phyloP scores from a whole-genome alignment of 2,329 filamentous ascomycete genomes.

The Blastomyces emzantsi region DNA sequence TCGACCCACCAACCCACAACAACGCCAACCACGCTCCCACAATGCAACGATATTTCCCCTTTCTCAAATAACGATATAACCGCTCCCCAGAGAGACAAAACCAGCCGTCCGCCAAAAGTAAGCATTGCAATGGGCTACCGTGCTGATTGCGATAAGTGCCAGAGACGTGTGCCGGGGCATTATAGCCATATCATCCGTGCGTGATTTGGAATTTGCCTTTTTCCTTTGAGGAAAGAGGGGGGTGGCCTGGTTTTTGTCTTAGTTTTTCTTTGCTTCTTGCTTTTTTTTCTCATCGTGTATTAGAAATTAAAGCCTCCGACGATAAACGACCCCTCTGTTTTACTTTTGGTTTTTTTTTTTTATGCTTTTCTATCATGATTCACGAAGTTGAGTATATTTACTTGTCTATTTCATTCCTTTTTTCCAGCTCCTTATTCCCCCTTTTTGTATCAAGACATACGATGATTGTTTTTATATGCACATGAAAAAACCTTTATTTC shows the following conservation, averaged over 20 bases:
- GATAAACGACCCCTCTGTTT: neutral
- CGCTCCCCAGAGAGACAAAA: neutral
- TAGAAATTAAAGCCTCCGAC: neutral
- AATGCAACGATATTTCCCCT: neutral
- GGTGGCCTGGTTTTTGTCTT: neutral
- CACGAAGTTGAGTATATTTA: neutral
- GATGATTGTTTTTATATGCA: neutral
- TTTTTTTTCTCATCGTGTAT: neutral
- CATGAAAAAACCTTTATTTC: neutral
- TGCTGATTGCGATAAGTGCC: conserved; percentile 69
- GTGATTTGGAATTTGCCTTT: conserved; percentile 15
- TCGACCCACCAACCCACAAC: neutral
- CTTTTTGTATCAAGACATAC: neutral
- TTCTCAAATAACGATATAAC: neutral
- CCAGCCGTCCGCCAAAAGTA: conserved; percentile 41
- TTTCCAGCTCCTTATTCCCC: neutral
- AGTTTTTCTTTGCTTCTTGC: neutral
- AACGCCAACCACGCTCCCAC: neutral
- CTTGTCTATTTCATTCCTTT: neutral
- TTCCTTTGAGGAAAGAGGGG: neutral
- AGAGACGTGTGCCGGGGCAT: conserved; percentile 63
- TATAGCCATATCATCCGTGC: conserved; percentile 64
- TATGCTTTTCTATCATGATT: neutral
- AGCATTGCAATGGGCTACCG: conserved; percentile 71
- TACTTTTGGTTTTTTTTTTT: neutral